Conservation (phyloP, 129 eudicot genomes). For the Pittosporum tobira region DNA sequence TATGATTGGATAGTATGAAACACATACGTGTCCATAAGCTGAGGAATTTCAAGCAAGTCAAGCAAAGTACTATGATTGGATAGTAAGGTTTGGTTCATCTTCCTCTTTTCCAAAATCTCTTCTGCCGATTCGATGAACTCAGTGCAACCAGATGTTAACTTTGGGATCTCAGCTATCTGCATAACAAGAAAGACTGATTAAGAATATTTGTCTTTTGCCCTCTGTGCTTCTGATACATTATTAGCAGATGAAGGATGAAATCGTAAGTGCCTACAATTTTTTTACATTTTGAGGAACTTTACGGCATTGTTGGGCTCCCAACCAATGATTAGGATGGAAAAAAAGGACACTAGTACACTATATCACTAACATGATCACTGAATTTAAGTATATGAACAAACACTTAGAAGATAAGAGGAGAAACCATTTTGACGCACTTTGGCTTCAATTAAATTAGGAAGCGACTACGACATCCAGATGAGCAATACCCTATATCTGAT, state of each 20-base stretch:
- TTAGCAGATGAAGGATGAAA: neutral
- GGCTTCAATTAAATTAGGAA: neutral
- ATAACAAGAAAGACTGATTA: conserved; percentile 11
- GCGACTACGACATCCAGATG: neutral
- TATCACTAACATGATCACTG: neutral
- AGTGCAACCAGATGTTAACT: conserved; percentile 89
- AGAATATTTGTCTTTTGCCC: neutral
- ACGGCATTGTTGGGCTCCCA: neutral
- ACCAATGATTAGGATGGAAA: neutral
- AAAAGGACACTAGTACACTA: neutral
- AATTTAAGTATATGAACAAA: too few species aligned
- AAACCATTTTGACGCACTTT: neutral
- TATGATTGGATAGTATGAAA: conserved; percentile 77
- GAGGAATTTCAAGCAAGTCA: conserved; percentile 99
- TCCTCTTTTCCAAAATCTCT: conserved; percentile 78
- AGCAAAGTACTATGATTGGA: conserved; percentile 95
- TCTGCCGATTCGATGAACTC: conserved; percentile 93
- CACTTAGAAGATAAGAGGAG: neutral
- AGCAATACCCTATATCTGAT: neutral
- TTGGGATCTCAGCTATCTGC: conserved; percentile 93
- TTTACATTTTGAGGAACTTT: neutral
- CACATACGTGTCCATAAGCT: conserved; percentile 99
- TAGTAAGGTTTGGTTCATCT: conserved; percentile 88
- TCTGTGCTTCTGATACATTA: neutral
- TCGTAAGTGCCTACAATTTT: too few species aligned